A percentile compares a stretch with the other conserved stretches of the same genome.
Conservation (phyloP, 768 basidiomycete species). For the Leccinum barrowsii region DNA sequence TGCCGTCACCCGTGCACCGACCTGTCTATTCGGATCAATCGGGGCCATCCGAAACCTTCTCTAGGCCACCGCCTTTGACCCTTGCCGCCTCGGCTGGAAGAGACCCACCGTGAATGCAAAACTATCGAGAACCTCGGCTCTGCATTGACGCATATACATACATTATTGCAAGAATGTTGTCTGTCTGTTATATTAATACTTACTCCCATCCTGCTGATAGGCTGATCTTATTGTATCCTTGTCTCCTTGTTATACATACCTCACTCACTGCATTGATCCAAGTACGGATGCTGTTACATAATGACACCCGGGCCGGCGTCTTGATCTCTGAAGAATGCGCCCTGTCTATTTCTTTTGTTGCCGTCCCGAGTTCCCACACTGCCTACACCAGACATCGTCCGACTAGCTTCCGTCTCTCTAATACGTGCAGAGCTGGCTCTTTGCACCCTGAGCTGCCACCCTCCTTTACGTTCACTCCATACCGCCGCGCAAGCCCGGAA, state of each 20-base stretch:
- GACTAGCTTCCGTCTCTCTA: conserved; percentile 3
- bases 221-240: conserved; percentile 20
- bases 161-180: conserved; percentile 18
- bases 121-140: background rate
- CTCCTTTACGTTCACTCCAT: conserved; percentile 6
- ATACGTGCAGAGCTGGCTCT: conserved; percentile 28
- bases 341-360: background rate
- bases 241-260: conserved; percentile 11
- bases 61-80: conserved; percentile 33
- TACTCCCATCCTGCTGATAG: conserved; percentile 12
- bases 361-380: conserved; percentile 15
- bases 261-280: background rate
- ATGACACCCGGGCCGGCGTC: background rate
- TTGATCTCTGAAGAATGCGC: background rate
- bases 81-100: conserved; percentile 1
- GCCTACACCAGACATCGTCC: conserved; percentile 9
- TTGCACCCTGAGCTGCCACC: conserved; percentile 10
- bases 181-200: conserved; percentile 19
- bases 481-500: conserved; percentile 32
- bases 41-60: conserved; percentile 34
- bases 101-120: conserved; percentile 11
- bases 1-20: conserved; percentile 34
- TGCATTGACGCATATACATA: conserved; percentile 16
- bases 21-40: conserved; percentile 10
- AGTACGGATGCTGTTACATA: background rate